These are phyloP conservation scores for Rhinocladiella mackenziei DNA, from an alignment of 2,329 filamentous ascomycete species.

Conservation along the genomic window DNA sequence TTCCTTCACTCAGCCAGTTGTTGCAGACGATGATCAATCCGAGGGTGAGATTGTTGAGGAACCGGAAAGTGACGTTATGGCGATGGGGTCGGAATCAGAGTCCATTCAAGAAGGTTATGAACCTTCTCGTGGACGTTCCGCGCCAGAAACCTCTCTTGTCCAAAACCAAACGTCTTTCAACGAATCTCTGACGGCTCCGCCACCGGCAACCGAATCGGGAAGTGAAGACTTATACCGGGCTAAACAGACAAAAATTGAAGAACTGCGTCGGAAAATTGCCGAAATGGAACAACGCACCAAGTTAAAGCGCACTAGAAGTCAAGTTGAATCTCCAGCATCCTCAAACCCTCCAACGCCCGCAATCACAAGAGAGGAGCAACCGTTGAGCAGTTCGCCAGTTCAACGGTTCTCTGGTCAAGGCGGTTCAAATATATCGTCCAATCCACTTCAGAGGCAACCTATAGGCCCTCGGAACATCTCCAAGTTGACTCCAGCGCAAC, in stretches of 20 bases:
- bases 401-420: slow-evolving; percentile 3
- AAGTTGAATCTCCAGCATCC: slow-evolving; percentile 36
- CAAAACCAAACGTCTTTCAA: slow-evolving; percentile 1
- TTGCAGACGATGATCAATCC: slow-evolving; percentile 14
- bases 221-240: slow-evolving; percentile 42
- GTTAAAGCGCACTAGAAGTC: slow-evolving; percentile 38
- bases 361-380: slow-evolving; percentile 6
- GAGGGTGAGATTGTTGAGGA: slow-evolving; percentile 24
- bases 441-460: slow-evolving; percentile 2
- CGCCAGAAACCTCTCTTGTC: slow-evolving; percentile 26
- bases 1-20: too few species aligned
- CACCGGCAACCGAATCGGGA: slow-evolving; percentile 29
- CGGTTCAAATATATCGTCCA: background rate
- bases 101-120: slow-evolving; percentile 1
- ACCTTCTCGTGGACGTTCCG: slow-evolving; percentile 25
- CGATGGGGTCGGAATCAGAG: slow-evolving; percentile 8
- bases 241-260: slow-evolving; percentile 48
- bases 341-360: slow-evolving; percentile 27
- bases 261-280: slow-evolving; percentile 48
- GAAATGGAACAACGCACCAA: slow-evolving; percentile 46
- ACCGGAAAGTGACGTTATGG: slow-evolving; percentile 11
- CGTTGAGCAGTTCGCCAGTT: slow-evolving; percentile 9
- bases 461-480: slow-evolving; percentile 9
- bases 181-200: background rate
- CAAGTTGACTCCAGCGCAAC: slow-evolving; percentile 23